Conservation (phyloP, 495 filamentous ascomycete species). For the Penicillium lividum region DNA sequence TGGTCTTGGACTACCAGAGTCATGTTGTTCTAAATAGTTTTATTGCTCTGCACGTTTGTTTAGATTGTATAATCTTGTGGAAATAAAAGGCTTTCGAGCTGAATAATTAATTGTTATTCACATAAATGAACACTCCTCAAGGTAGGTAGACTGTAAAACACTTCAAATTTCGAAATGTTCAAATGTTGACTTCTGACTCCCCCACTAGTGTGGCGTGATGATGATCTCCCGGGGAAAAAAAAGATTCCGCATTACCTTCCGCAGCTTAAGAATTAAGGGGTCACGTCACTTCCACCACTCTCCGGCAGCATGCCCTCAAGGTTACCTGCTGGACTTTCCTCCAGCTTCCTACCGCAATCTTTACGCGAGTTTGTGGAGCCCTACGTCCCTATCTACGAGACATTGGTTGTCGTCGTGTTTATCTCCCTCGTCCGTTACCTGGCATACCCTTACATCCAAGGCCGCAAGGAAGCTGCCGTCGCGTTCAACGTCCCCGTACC, state of each 20-base stretch:
- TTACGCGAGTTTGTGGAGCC: slow-evolving; percentile 27
- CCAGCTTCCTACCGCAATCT: slow-evolving; percentile 24
- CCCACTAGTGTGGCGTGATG: background rate
- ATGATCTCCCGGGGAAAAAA: background rate
- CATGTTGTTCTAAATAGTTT: background rate
- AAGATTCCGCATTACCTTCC: background rate
- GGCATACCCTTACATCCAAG: slow-evolving; percentile 37
- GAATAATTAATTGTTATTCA: too few relatives aligned
- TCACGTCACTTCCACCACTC: slow-evolving; percentile 17
- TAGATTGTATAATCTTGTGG: too few relatives aligned
- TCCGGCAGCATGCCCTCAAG: slow-evolving; percentile 10
- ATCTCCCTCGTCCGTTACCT: slow-evolving; percentile 39
- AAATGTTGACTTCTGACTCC: too few relatives aligned
- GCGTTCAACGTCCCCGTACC: slow-evolving; percentile 61
- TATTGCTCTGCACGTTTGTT: too few relatives aligned
- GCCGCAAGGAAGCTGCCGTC: slow-evolving; percentile 51
- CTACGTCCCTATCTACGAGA: slow-evolving; percentile 15
- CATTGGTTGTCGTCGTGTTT: slow-evolving; percentile 30
- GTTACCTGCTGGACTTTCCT: too few relatives aligned
- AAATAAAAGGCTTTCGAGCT: too few relatives aligned
- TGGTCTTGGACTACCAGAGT: background rate
- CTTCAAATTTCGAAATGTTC: too few relatives aligned
- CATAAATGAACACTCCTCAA: too few relatives aligned
- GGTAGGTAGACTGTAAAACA: too few relatives aligned
- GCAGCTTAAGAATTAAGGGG: slow-evolving; percentile 12